Evolutionary conservation across 129 eudicot species (phyloP).

Genomic region (Chrysanthemum seticuspe): DNA sequence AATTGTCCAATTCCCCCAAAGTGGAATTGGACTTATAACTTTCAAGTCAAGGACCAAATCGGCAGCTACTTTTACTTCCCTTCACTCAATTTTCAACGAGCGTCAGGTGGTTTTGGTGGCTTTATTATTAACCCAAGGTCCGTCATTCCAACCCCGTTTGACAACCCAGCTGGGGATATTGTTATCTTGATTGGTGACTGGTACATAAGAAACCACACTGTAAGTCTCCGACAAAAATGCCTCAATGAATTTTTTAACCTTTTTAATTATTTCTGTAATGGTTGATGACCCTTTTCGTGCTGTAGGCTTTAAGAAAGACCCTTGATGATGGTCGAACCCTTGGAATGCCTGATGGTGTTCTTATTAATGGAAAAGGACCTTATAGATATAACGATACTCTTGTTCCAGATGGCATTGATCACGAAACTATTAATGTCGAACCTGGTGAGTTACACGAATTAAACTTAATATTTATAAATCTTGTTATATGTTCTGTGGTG

Average conservation of each 20-base stretch:
- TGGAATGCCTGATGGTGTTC: conserved; percentile 97
- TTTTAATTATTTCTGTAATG: background rate
- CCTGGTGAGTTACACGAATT: conserved; percentile 56
- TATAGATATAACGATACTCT: conserved; percentile 80
- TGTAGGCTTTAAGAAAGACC: conserved; percentile 68
- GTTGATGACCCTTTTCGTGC: background rate
- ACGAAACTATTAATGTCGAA: conserved; percentile 72
- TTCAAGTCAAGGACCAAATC: conserved; percentile 96
- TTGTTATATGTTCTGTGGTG: background rate
- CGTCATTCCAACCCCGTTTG: conserved; percentile 78
- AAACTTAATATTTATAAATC: background rate
- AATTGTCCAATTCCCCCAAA: conserved; percentile 94
- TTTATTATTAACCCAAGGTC: conserved; percentile 59
- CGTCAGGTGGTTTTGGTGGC: conserved; percentile 86
- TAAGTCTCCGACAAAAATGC: conserved; percentile 42
- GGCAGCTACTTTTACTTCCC: conserved; percentile 98
- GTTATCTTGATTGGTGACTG: conserved; percentile 83
- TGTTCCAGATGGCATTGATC: conserved; percentile 80
- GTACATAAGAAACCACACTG: conserved; percentile 89
- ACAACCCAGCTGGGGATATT: conserved; percentile 79
- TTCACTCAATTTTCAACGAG: conserved; percentile 76
- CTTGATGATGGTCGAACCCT: conserved; percentile 72
- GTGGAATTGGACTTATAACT: conserved; percentile 96
- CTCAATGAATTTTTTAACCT: background rate
- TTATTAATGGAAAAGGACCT: conserved; percentile 93